Conservation (phyloP, 352 stramenopile genomes). For the Pythium aquatile region DNA sequence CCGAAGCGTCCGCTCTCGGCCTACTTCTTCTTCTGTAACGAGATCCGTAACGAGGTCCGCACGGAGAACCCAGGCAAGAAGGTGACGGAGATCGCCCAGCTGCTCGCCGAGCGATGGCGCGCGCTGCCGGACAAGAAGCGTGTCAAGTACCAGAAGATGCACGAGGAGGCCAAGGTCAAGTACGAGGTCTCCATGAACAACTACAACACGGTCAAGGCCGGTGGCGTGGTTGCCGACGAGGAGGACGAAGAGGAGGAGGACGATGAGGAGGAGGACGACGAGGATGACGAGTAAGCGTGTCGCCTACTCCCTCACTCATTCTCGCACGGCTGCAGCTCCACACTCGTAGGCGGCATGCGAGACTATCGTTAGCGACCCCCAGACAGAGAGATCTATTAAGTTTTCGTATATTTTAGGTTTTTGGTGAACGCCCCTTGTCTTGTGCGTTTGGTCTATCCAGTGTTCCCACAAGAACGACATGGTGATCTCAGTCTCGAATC, state of each 20-base stretch:
- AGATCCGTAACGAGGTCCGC: conserved; percentile 88
- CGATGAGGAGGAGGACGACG: conserved; percentile 57
- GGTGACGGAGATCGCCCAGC: conserved; percentile 90
- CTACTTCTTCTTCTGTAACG: conserved; percentile 96
- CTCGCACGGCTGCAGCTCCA: not conserved
- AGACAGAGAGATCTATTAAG: conserved; percentile 28
- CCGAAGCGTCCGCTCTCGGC: conserved; percentile 94
- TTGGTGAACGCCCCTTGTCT: conserved; percentile 8
- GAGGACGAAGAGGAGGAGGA: conserved; percentile 72
- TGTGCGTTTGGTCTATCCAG: too few relatives aligned
- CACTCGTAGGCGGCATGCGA: conserved; percentile 3
- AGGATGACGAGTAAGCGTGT: conserved; percentile 60
- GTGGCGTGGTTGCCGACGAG: conserved; percentile 34
- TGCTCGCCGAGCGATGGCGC: conserved; percentile 84
- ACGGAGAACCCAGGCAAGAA: conserved; percentile 93
- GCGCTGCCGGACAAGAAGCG: conserved; percentile 92
- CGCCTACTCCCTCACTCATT: not conserved
- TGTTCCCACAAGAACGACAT: too few relatives aligned
- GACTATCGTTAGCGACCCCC: conserved; percentile 26
- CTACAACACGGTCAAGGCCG: conserved; percentile 79
- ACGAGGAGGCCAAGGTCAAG: conserved; percentile 79
- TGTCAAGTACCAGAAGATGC: conserved; percentile 86
- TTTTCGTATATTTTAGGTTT: conserved; percentile 33
- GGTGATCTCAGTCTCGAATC: not conserved
- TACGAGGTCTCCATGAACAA: conserved; percentile 90